Conservation (phyloP, 1,284 basidiomycete species). For the Ganoderma sp. region DNA sequence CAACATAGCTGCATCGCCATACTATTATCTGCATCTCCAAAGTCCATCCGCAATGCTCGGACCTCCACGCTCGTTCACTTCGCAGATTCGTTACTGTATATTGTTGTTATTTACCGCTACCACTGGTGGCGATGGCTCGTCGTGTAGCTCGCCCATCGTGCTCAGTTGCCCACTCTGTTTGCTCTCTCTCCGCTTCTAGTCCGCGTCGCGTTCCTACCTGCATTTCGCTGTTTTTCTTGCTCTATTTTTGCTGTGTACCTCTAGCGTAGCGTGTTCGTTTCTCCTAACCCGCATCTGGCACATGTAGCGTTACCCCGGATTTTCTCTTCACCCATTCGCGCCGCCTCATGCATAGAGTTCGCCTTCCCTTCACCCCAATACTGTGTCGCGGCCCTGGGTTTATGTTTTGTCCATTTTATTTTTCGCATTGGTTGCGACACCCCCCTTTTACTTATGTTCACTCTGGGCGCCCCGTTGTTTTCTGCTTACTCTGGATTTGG, state of each 20-base stretch:
- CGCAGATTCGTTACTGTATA: constrained; percentile 3
- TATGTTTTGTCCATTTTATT: background rate
- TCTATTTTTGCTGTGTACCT: constrained; percentile 2
- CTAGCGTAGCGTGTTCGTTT: background rate
- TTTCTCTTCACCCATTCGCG: background rate
- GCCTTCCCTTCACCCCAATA: background rate
- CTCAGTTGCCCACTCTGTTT: background rate
- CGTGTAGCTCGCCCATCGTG: background rate
- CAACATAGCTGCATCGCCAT: constrained; percentile 10
- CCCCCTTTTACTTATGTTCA: background rate
- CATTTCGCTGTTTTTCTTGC: background rate
- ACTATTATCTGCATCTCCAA: background rate
- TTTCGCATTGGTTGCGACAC: constrained; percentile 10
- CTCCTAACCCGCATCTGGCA: background rate
- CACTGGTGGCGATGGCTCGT: background rate
- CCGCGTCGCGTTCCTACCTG: background rate
- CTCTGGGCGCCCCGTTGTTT: background rate
- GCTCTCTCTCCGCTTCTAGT: background rate
- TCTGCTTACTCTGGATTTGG: background rate
- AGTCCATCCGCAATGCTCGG: constrained; percentile 1
- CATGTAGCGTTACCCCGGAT: constrained; percentile 8
- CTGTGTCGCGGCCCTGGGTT: constrained; percentile 6
- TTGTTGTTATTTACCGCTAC: constrained; percentile 1
- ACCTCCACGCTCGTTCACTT: background rate
- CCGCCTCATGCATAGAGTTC: constrained; percentile 6